Conservation (phyloP, 306 rosid genomes). For the Acacia crassicarpa region DNA sequence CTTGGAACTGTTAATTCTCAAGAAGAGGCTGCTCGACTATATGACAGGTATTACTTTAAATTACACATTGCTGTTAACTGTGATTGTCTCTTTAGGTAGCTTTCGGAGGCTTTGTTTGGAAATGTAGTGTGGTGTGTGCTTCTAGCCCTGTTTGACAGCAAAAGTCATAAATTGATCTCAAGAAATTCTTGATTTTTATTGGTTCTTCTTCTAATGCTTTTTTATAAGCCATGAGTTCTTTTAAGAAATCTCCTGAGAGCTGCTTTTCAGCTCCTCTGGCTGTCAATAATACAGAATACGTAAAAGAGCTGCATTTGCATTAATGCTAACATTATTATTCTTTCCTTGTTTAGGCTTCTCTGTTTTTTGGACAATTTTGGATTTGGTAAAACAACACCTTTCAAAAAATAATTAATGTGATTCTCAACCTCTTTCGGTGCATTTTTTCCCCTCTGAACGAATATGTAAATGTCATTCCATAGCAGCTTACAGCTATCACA, state of each 20-base stretch:
- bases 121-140: background rate
- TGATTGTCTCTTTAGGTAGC: slow-evolving; percentile 8
- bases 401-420: background rate
- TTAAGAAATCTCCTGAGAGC: background rate
- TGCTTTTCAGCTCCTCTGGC: background rate
- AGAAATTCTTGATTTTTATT: background rate
- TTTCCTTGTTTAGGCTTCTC: background rate
- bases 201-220: background rate
- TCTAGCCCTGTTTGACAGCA: background rate
- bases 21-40: slow-evolving; percentile 91
- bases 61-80: background rate
- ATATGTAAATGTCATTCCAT: background rate
- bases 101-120: background rate
- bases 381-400: background rate
- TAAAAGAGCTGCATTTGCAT: background rate
- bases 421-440: background rate
- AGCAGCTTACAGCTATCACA: background rate
- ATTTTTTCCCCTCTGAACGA: background rate
- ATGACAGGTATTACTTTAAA: slow-evolving; percentile 66
- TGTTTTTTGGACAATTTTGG: background rate
- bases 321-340: background rate
- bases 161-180: background rate
- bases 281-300: background rate
- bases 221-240: background rate
- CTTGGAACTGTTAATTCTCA: slow-evolving; percentile 92